phyloP scores from a whole-genome alignment of 2,329 filamentous ascomycete genomes.

The Arachnomyces sp. region DNA sequence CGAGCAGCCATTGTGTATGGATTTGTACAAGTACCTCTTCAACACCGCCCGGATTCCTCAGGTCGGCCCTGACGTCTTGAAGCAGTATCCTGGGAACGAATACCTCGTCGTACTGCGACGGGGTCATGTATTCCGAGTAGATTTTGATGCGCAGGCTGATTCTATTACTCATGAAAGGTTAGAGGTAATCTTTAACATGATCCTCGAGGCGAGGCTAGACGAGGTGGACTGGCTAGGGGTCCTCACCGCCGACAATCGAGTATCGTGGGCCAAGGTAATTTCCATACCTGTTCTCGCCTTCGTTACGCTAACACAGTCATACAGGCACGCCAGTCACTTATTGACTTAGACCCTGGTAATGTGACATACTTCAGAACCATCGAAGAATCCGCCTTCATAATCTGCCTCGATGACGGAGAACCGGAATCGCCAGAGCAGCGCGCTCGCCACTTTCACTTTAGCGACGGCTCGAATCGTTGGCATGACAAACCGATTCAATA shows the following conservation, averaged over 20 bases:
- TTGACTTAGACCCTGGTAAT: slow-evolving; percentile 11
- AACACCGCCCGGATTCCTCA: slow-evolving; percentile 3
- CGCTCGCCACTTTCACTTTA: slow-evolving; percentile 6
- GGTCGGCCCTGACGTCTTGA: slow-evolving; percentile 1
- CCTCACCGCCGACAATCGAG: slow-evolving; percentile 4
- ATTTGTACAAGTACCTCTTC: slow-evolving; percentile 6
- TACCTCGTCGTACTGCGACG: slow-evolving; percentile 5
- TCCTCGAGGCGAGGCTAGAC: not conserved
- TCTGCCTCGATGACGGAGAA: slow-evolving; percentile 19
- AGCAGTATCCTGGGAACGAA: not conserved
- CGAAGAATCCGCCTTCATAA: slow-evolving; percentile 16
- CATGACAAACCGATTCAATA: slow-evolving; percentile 19
- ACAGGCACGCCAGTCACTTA: slow-evolving; percentile 2
- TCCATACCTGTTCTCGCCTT: no score
- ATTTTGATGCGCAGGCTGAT: no score
- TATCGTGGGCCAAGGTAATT: slow-evolving; percentile 6
- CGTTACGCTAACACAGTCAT: no score
- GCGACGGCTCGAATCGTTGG: slow-evolving; percentile 21
- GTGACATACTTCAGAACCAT: slow-evolving; percentile 13
- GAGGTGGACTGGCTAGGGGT: slow-evolving; percentile 5
- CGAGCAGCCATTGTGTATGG: slow-evolving; percentile 7
- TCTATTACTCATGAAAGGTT: no score
- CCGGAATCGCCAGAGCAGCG: slow-evolving; percentile 11
- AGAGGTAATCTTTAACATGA: no score
- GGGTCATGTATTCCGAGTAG: slow-evolving; percentile 2